A percentile compares a stretch with the other conserved stretches of the same genome.
phyloP scores from a whole-genome alignment of 1,284 basidiomycete species.

The Moesziomyces sp. region DNA sequence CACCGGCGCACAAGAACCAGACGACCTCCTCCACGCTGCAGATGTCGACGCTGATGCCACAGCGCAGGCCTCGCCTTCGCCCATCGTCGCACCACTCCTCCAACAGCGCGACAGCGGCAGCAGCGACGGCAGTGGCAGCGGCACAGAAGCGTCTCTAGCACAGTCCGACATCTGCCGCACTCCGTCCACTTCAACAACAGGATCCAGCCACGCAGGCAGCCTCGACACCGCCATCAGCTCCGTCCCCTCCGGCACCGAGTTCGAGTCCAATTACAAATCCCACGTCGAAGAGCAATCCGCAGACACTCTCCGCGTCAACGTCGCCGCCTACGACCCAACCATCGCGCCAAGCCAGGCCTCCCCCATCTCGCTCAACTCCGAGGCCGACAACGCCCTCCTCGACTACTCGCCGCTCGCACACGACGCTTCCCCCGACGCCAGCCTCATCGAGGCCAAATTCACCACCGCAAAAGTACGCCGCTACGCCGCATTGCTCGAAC shows the following conservation, averaged over 20 bases:
- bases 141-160: conserved; percentile 19
- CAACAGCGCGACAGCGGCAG: conserved; percentile 23
- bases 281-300: conserved; percentile 34
- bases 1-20: conserved; percentile 13
- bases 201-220: conserved; percentile 47
- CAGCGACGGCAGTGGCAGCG: conserved; percentile 20
- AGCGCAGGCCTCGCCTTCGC: conserved; percentile 2
- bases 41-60: too few relatives aligned
- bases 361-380: conserved; percentile 34
- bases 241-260: conserved; percentile 29
- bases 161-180: conserved; percentile 63
- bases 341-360: conserved; percentile 24
- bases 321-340: conserved; percentile 15
- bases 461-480: conserved; percentile 42
- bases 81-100: conserved; percentile 7
- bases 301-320: conserved; percentile 32
- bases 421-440: conserved; percentile 10
- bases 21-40: too few relatives aligned
- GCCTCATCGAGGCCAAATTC: conserved; percentile 22
- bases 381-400: conserved; percentile 17
- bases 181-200: conserved; percentile 59
- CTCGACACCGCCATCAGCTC: conserved; percentile 54
- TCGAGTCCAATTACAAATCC: conserved; percentile 33
- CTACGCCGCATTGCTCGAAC: conserved; percentile 60
- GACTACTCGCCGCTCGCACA: conserved; percentile 12